Conservation (phyloP, 2,329 filamentous ascomycete genomes). For the Fusarium mangiferae region DNA sequence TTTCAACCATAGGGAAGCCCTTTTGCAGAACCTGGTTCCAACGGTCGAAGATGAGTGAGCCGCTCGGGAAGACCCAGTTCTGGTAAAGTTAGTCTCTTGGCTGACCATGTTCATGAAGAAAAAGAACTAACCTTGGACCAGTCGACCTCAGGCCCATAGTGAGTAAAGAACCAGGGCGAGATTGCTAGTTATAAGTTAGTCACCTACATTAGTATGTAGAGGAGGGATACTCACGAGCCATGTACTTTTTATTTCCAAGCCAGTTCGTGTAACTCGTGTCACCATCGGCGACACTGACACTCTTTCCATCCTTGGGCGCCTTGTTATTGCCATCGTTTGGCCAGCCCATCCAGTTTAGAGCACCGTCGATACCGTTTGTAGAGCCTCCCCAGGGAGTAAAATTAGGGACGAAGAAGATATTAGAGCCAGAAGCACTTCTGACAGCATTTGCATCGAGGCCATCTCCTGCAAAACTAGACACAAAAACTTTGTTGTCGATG, state of each 20-base stretch:
- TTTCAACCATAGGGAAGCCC: constrained; percentile 59
- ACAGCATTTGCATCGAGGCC: constrained; percentile 56
- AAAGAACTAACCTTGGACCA: constrained; percentile 19
- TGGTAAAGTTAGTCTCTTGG: constrained; percentile 54
- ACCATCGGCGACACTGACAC: constrained; percentile 54
- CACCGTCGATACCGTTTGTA: constrained; percentile 56
- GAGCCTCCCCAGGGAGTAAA: constrained; percentile 55
- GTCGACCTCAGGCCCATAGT: constrained; percentile 46
- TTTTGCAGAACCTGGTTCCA: constrained; percentile 61
- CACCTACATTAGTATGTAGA: accelerated
- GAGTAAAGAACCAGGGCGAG: constrained; percentile 59
- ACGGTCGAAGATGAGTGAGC: constrained; percentile 67
- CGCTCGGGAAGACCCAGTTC: constrained; percentile 68
- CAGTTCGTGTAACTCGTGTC: constrained; percentile 49
- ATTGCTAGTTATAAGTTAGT: constrained; percentile 38
- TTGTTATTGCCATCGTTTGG: constrained; percentile 59
- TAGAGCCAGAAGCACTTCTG: constrained; percentile 53
- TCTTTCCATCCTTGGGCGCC: constrained; percentile 54
- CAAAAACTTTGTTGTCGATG: constrained; percentile 61
- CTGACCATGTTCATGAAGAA: too few species aligned
- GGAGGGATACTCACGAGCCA: constrained; percentile 49
- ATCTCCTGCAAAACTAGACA: constrained; percentile 64
- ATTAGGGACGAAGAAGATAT: constrained; percentile 62
- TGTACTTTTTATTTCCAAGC: constrained; percentile 56
- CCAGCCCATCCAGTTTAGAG: constrained; percentile 61